Percentiles rank a stretch among this genome's conserved stretches.
Evolutionary conservation across 23 red algal species (phyloP).

Genomic region (Gracilaria vermiculophylla): DNA sequence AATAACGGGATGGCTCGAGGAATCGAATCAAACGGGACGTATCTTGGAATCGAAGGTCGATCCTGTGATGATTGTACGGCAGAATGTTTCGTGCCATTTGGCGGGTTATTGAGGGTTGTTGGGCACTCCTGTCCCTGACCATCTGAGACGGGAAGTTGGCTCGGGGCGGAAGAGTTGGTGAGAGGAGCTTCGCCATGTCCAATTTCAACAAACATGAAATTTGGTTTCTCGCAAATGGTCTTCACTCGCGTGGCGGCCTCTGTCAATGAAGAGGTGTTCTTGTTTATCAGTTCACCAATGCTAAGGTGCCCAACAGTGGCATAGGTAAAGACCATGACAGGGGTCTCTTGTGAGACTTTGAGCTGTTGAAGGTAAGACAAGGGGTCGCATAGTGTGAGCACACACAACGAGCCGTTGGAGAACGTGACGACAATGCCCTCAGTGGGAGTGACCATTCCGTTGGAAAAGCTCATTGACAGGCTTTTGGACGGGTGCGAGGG

Average conservation of each 20-base stretch:
- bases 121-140: neutral
- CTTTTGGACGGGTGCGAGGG: slow-evolving; percentile 14
- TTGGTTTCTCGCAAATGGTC: slow-evolving; percentile 16
- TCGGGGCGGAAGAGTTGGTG: neutral
- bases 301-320: neutral
- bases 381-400: slow-evolving; percentile 76
- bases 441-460: slow-evolving; percentile 70
- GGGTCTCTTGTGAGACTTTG: slow-evolving; percentile 24
- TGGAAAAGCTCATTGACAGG: slow-evolving; percentile 73
- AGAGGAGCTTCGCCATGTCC: slow-evolving; percentile 21
- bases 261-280: neutral
- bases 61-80: neutral
- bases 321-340: slow-evolving; percentile 64
- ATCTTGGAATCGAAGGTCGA: neutral
- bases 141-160: neutral
- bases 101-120: neutral
- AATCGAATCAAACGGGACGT: slow-evolving; percentile 21
- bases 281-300: slow-evolving; percentile 1
- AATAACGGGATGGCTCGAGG: slow-evolving; percentile 60
- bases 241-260: slow-evolving; percentile 30
- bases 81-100: neutral
- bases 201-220: slow-evolving; percentile 69
- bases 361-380: slow-evolving; percentile 17
- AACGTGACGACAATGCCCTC: slow-evolving; percentile 81
- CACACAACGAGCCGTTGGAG: slow-evolving; percentile 71